Base-by-base conservation (phyloP, 768 basidiomycete genomes). In the Exidia glandulosa region DNA sequence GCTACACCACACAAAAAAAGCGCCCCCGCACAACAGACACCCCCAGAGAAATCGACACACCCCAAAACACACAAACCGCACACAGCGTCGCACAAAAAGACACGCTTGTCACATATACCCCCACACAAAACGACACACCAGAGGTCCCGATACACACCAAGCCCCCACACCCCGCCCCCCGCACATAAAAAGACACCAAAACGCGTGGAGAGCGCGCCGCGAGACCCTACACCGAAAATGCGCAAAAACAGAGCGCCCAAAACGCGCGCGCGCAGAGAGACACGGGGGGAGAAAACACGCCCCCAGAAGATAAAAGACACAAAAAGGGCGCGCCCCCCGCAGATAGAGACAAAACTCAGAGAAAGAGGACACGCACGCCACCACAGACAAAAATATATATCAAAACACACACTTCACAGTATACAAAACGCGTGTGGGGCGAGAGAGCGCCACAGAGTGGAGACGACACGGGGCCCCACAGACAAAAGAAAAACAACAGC, bases 211-310 rank as follows among this genome's bases (percentile, higher is more conserved):
- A 62, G 3, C 52, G 66, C 19, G 64, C 60, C 63, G 58, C 14
- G 23, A 70, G 2, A 88, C 76, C n/a, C n/a, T n/a, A n/a, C n/a
- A 56, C 81, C 73, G 56, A 86, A 78, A 62, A 81, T 82, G 31
- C 84, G 81, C 64, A 88, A 78, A 6, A 93, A 94, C 7, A 97
- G 82, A 68, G 95, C 93, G 1, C 90, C 88, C 68, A 84, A 81
- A 1, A 79, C 73, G 71, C 96, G 96, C 31, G 88, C 93, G 9
- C 79, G 70, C 63, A 82, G 82, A 63, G 81, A 82, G 47, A 90
- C 76, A 0, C 93, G 90, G 66, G 90, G 83, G 2, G 84, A 81
- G 68, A 88, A 93, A 3, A 87, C 80, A 52, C 90, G 86, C 2
- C 92, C 92, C 36, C 72, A 61, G 10, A 66, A 69, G 2, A 76